Evolutionary conservation across 164 flowering plant genomes (phyloP).

Genomic region (Magnolia officinalis): DNA sequence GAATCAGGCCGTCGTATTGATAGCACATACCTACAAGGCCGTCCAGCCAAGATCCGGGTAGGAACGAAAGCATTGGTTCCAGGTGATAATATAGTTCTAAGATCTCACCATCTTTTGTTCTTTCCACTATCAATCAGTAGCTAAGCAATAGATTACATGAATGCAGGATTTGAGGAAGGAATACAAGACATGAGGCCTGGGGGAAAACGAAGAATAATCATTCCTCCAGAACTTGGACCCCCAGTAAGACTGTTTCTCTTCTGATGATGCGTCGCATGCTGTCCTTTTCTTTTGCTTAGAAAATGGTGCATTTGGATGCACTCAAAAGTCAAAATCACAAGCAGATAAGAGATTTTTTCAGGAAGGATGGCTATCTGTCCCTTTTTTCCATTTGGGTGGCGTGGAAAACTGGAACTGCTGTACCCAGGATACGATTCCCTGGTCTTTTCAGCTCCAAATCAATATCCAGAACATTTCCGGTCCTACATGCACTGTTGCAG

Average conservation of each 20-base stretch:
- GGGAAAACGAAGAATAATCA: constrained; percentile 82
- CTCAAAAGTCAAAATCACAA: neutral
- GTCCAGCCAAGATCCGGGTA: constrained; percentile 85
- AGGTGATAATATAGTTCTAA: constrained; percentile 38
- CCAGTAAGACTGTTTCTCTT: constrained; percentile 53
- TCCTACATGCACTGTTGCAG: neutral
- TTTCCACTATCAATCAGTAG: neutral
- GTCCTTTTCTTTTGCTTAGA: neutral
- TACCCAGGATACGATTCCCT: no score
- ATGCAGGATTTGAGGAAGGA: constrained; percentile 93
- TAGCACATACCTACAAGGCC: constrained; percentile 82
- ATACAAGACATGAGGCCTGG: constrained; percentile 90
- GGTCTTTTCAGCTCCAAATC: no score
- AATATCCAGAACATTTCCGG: no score
- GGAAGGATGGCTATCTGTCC: no score
- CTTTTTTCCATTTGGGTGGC: no score
- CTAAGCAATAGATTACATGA: neutral
- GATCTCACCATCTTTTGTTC: neutral
- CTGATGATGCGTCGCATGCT: neutral
- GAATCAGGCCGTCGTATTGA: constrained; percentile 98
- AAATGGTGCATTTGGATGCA: neutral
- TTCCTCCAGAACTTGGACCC: constrained; percentile 98
- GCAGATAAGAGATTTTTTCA: no score
- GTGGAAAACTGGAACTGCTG: no score
- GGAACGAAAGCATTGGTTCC: constrained; percentile 89